These are phyloP conservation scores for Penicillium decumbens DNA, from an alignment of 2,329 filamentous ascomycete genomes.

Conservation along the genomic window DNA sequence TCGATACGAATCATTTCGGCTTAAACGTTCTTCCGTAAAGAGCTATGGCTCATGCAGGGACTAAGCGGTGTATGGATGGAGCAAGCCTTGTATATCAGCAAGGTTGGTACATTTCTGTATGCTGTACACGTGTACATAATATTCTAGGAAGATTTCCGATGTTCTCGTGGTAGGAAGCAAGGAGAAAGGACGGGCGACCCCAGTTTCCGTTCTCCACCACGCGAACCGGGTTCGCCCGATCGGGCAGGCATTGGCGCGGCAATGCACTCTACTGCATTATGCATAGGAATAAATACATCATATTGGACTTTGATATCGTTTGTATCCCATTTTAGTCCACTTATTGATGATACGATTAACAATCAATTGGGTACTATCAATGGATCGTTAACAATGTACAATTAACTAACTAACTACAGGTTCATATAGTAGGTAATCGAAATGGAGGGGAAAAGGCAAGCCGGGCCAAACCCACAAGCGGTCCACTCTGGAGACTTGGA, in stretches of 20 bases:
- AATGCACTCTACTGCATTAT: background rate
- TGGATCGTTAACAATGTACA: background rate
- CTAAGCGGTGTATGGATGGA: background rate
- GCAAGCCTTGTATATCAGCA: background rate
- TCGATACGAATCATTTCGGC: background rate
- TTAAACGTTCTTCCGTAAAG: background rate
- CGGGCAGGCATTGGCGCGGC: conserved; percentile 11
- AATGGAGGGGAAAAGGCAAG: background rate
- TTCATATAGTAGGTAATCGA: background rate
- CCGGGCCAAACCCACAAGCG: background rate
- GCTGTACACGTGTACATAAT: background rate
- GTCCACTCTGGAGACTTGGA: background rate
- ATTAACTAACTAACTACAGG: background rate
- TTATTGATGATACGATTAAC: background rate
- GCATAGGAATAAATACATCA: background rate
- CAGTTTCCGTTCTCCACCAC: background rate
- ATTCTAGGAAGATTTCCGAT: background rate
- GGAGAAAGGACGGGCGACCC: background rate
- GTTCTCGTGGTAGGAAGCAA: background rate
- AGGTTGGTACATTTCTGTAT: background rate
- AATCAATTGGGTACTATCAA: background rate
- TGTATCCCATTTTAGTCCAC: background rate
- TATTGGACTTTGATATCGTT: background rate
- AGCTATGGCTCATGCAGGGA: background rate
- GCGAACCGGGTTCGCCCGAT: conserved; percentile 8